Evolutionary conservation across 1,284 basidiomycete species (phyloP), one percentile per base, ranked within the genome.

Genomic region (Lignosus rhinocerotis): DNA sequence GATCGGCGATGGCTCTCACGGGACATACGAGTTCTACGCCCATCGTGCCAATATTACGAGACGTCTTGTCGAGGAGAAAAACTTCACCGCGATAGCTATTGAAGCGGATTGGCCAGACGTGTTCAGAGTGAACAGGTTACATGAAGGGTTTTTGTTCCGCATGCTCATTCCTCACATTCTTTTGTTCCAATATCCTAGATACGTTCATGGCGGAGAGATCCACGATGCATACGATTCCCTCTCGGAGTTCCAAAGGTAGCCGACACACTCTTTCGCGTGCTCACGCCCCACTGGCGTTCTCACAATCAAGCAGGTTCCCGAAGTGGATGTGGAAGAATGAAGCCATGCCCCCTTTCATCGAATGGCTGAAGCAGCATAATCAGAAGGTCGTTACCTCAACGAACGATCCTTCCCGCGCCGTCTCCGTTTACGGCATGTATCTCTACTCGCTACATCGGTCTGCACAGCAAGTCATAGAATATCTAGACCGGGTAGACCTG

Each of bases 321-420:
- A 71, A 67, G 41, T 73, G 70, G 70, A 70, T 71, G 69, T 70
- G 69, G 69, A 69, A 69, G 60, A 72, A 73, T 53, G 67, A 69
- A 53, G 65, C 68, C 48, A 70, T 70, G 65, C 67, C 67, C 2
- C 45, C 62, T 2, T 70, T 70, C 58, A 59, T 71, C 25, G 63
- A 66, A 31, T 69, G 60, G 42, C 57, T 70, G 36, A 61, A 59
- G 38, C 50, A 60, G 4, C 56, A 67, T 59, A 70, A 72, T 54
- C 62, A 65, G 14, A 48, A 52, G 1, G 55, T 70, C 44, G 42
- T 63, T 36, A 46, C 58, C 19, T 45, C 58, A 32, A 65, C 57
- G 3, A 53, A 52, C 14, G 62, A 70, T 49, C 53, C 53, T 17
- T 65, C 62, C 9, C 45, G 63, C 21, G 66, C 66, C 17, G 68